Conservation (phyloP, 23 red algal genomes). For the Gracilaria gracilis region DNA sequence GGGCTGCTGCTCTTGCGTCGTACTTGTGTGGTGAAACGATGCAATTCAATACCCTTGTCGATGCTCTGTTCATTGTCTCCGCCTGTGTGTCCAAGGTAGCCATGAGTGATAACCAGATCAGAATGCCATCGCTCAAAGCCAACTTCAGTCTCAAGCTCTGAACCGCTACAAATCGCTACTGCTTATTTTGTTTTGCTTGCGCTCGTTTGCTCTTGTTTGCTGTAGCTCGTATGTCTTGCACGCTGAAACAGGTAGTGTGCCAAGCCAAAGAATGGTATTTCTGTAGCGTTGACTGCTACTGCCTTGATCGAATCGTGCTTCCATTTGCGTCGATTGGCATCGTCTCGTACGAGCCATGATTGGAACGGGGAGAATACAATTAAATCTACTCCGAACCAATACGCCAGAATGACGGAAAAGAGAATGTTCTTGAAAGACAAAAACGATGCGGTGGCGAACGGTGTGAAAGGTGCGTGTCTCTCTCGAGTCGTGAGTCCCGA, state of each 20-base stretch:
- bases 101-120: background rate
- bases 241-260: constrained; percentile 39
- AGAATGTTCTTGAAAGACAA: constrained; percentile 26
- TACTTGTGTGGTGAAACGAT: constrained; percentile 76
- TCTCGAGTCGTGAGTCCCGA: too few species aligned
- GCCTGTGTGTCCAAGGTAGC: constrained; percentile 68
- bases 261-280: constrained; percentile 46
- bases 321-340: constrained; percentile 62
- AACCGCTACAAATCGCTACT: background rate
- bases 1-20: constrained; percentile 77
- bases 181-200: background rate
- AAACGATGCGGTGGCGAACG: too few species aligned
- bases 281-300: background rate
- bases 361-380: constrained; percentile 56
- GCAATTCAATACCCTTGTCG: constrained; percentile 41
- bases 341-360: constrained; percentile 58
- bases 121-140: background rate
- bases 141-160: background rate
- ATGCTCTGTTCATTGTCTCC: constrained; percentile 74
- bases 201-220: background rate
- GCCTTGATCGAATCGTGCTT: background rate
- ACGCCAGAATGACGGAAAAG: constrained; percentile 40
- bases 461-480: too few species aligned
- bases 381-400: constrained; percentile 65
- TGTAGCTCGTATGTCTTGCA: background rate